Base-by-base conservation (phyloP, 352 stramenopile species). In the Phytopythium vexans region DNA sequence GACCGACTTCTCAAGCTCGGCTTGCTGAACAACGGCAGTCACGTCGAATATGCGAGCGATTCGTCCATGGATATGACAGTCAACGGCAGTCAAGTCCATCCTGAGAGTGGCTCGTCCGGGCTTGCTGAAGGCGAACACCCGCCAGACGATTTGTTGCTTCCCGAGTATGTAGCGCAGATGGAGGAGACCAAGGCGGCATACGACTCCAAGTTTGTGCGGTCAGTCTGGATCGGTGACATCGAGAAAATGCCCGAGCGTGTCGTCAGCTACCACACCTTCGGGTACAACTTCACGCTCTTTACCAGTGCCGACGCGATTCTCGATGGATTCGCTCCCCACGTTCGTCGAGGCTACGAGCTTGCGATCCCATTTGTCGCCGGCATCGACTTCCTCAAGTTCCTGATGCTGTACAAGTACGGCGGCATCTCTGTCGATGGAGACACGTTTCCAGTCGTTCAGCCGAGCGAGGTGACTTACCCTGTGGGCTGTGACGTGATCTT, bases 341-440 rank as follows among this genome's bases (percentile, higher is more conserved):
- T 64, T 1, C 21, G 41, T 7, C n/a, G 14, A 8, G 58, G 40
- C 1, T 64, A 54, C 16, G 12, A 12, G 1, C 46, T 49, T 4
- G 51, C 58, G 0, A 41, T 64, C 15, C 58, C 58, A 1, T 21
- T 14, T 0, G 41, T 64, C 0, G 52, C 46, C 0, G 58, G 58
- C 12, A 53, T 41, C 40, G 58, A 64, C 40, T 60, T 64, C 8
- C 52, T 64, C 39, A 64, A 64, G 46, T 41, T 64, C 36, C 45
- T 50, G 27, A 4, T 64, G 10, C 34, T 64, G 4, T 64, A 64
- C 58, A 64, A 64, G 58, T 27, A 53, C 40, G 58, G 52, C 0
- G 52, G 58, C 0, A 15, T 64, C 0, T 51, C 40, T 6, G 58
- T 55, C 9, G 58, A 64, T 16, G 58, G 52, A 1, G 58, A 64